Percentiles rank a stretch among this genome's conserved stretches.
These are phyloP conservation scores for Fusarium sp. DNA, from an alignment of 2,329 filamentous ascomycete genomes.

Conservation along the genomic window DNA sequence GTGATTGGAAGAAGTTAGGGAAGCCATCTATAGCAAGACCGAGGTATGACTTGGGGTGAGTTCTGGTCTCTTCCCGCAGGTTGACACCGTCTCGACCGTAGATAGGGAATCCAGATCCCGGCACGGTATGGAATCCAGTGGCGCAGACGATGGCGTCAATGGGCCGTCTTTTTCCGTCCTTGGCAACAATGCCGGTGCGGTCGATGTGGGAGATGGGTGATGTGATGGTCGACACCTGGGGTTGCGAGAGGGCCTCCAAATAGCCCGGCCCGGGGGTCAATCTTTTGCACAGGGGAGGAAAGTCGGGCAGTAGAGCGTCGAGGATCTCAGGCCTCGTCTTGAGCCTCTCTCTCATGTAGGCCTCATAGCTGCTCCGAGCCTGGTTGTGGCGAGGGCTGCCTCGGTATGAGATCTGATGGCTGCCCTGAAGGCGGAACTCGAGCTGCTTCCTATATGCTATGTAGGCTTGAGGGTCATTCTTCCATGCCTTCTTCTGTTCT, in stretches of 20 bases:
- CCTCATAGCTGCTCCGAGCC: too few species aligned
- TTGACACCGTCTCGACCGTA: neutral
- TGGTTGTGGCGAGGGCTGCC: too few species aligned
- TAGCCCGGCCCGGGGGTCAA: conserved; percentile 6
- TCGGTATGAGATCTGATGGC: too few species aligned
- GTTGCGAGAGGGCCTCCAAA: neutral
- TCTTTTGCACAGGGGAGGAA: neutral
- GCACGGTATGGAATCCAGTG: neutral
- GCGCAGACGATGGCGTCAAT: conserved; percentile 6
- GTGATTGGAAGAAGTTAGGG: conserved; percentile 1
- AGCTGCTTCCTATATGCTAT: conserved; percentile 13
- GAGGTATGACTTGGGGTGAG: neutral
- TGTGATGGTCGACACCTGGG: neutral
- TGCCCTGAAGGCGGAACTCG: conserved; percentile 9
- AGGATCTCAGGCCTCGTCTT: too few species aligned
- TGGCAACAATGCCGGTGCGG: neutral
- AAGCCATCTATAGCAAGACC: neutral
- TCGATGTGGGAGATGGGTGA: neutral
- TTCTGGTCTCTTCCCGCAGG: neutral
- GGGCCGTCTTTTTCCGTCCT: neutral
- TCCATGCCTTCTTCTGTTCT: conserved; percentile 8
- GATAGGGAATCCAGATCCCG: neutral
- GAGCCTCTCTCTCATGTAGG: too few species aligned
- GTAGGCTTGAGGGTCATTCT: conserved; percentile 3
- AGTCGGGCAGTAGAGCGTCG: neutral